Conservation (phyloP, 163 green algal genomes). For the Scenedesmus sp. region DNA sequence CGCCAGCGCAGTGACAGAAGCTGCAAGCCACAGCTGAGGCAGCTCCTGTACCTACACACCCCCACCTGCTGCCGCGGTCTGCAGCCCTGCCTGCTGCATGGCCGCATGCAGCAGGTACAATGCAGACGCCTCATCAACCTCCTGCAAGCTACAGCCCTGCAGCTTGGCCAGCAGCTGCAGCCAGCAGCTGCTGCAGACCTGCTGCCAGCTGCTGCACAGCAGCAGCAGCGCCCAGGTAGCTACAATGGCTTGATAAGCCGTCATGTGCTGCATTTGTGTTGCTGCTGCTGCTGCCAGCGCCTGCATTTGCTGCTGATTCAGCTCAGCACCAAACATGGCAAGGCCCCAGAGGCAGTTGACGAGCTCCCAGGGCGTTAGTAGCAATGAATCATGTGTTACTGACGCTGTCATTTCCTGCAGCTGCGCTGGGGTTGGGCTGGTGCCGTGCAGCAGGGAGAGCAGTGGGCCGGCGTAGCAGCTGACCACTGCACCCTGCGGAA, state of each 20-base stretch:
- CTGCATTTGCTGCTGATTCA: constrained; percentile 22
- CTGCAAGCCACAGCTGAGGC: too few relatives aligned
- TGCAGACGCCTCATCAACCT: constrained; percentile 24
- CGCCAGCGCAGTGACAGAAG: too few relatives aligned
- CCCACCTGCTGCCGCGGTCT: background rate
- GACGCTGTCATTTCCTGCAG: background rate
- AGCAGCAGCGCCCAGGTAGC: constrained; percentile 13
- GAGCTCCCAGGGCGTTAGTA: constrained; percentile 11
- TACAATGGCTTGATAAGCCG: constrained; percentile 20
- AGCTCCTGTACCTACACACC: too few relatives aligned
- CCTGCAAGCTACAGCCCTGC: background rate
- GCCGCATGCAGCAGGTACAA: constrained; percentile 46
- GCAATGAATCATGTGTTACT: background rate
- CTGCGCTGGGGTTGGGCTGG: background rate
- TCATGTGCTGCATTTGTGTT: background rate
- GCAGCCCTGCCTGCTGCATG: constrained; percentile 11
- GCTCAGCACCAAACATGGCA: constrained; percentile 1
- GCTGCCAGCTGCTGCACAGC: constrained; percentile 6
- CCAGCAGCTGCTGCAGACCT: background rate
- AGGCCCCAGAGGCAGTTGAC: constrained; percentile 17
- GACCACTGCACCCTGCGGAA: background rate
- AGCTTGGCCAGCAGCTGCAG: background rate
- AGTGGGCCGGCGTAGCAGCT: constrained; percentile 8
- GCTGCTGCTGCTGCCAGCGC: background rate
- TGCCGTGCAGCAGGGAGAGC: background rate